Percentiles rank a stretch among this genome's conserved stretches.
phyloP scores from a whole-genome alignment of 805 yeast species.

The Cyberlindnera mrakii region DNA sequence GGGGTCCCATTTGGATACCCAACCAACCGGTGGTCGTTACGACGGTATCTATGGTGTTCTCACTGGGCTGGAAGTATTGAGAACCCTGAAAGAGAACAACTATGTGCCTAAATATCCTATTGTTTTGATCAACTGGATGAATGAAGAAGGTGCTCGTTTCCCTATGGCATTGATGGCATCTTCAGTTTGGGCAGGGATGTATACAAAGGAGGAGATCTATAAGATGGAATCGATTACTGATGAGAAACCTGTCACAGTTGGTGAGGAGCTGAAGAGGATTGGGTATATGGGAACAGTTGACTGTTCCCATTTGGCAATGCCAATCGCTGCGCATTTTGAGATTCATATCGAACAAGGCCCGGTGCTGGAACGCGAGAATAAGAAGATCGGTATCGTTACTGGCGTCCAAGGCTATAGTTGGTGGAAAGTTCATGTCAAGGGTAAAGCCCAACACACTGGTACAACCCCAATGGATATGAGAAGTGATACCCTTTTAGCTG shows the following conservation, averaged over 20 bases:
- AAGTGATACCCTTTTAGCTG: conserved; percentile 55
- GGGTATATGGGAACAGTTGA: conserved; percentile 53
- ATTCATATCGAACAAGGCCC: conserved; percentile 79
- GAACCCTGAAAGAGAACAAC: conserved; percentile 56
- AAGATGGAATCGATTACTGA: conserved; percentile 49
- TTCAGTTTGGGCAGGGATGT: conserved; percentile 57
- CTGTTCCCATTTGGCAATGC: conserved; percentile 43
- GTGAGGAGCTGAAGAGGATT: conserved; percentile 50
- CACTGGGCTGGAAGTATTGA: conserved; percentile 58
- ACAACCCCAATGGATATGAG: conserved; percentile 61
- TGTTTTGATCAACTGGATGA: conserved; percentile 64
- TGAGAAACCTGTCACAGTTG: conserved; percentile 40
- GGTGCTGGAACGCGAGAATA: conserved; percentile 47
- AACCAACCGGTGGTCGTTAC: conserved; percentile 73
- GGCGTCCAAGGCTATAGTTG: conserved; percentile 66
- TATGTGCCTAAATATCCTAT: conserved; percentile 60
- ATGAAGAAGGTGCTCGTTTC: conserved; percentile 75
- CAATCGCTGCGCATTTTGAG: conserved; percentile 66
- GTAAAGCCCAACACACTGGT: conserved; percentile 69
- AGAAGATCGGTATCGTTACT: conserved; percentile 57
- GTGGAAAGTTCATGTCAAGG: conserved; percentile 50
- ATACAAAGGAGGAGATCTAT: conserved; percentile 43
- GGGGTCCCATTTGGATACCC: conserved; percentile 73
- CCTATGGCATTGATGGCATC: conserved; percentile 65
- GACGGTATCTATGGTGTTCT: conserved; percentile 70